A percentile compares a stretch with the other conserved stretches of the same genome.
These are phyloP conservation scores for Rhododendron griersonianum DNA, from an alignment of 148 eudicot genomes.

Conservation along the genomic window DNA sequence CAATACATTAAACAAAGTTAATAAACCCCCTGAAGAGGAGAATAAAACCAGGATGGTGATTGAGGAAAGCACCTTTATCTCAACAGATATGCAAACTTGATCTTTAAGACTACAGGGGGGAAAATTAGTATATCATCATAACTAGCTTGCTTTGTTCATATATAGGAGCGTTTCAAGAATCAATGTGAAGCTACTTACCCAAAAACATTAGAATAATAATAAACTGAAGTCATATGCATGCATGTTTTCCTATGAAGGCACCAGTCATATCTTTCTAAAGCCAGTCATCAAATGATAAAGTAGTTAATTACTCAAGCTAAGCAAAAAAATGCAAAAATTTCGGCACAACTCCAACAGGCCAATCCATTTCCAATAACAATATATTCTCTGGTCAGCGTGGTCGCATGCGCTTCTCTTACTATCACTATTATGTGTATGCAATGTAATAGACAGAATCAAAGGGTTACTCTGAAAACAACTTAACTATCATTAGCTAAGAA, in stretches of 20 bases:
- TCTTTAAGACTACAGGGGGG: conserved; percentile 34
- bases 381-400: background rate
- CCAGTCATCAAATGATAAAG: background rate
- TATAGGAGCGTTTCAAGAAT: background rate
- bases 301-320: background rate
- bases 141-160: background rate
- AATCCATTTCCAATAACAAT: background rate
- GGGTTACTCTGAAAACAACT: too few species aligned
- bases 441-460: too few species aligned
- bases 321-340: background rate
- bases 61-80: conserved; percentile 48
- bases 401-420: too few species aligned
- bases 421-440: too few species aligned
- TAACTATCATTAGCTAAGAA: too few species aligned
- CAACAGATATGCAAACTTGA: conserved; percentile 49
- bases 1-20: background rate
- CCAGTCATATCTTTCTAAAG: background rate
- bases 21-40: background rate
- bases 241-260: too few species aligned
- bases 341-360: background rate
- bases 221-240: background rate
- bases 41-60: background rate
- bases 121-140: background rate
- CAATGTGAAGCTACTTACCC: background rate
- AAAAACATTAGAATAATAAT: background rate